Evolutionary conservation across 495 filamentous ascomycete species (phyloP).

Genomic region (Trichoderma orchidacearum): DNA sequence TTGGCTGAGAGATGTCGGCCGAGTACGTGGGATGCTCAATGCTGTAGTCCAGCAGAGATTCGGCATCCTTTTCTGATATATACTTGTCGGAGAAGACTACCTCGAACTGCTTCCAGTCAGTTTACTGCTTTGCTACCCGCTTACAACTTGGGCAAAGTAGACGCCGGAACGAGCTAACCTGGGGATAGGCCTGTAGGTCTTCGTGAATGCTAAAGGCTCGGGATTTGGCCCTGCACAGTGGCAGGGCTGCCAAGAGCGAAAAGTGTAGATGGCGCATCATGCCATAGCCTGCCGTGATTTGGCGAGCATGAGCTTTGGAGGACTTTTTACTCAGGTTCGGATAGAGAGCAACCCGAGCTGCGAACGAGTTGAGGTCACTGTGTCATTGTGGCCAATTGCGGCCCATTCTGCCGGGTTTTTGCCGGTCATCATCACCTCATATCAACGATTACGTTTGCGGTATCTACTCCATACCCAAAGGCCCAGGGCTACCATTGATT

Average conservation of each 20-base stretch:
- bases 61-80: conserved; percentile 58
- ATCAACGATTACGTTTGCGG: not conserved
- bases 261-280: conserved; percentile 35
- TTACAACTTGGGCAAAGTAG: no score
- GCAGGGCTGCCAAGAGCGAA: conserved; percentile 24
- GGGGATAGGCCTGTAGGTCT: conserved; percentile 83
- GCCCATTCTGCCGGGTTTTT: not conserved
- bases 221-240: conserved; percentile 26
- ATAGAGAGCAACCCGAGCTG: not conserved
- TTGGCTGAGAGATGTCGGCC: conserved; percentile 19
- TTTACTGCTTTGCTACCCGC: conserved; percentile 2
- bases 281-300: conserved; percentile 9
- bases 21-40: conserved; percentile 15
- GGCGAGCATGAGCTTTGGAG: not conserved
- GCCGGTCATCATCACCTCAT: not conserved
- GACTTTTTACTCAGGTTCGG: no score
- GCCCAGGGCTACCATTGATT: not conserved
- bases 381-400: not conserved
- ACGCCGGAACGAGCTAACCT: conserved; percentile 39
- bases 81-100: conserved; percentile 63
- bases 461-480: not conserved
- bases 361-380: not conserved
- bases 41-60: conserved; percentile 34
- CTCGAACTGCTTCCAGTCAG: conserved; percentile 47
- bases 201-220: conserved; percentile 57